phyloP scores from a whole-genome alignment of 2,329 filamentous ascomycete species.

The Ceratocystis colombiana region DNA sequence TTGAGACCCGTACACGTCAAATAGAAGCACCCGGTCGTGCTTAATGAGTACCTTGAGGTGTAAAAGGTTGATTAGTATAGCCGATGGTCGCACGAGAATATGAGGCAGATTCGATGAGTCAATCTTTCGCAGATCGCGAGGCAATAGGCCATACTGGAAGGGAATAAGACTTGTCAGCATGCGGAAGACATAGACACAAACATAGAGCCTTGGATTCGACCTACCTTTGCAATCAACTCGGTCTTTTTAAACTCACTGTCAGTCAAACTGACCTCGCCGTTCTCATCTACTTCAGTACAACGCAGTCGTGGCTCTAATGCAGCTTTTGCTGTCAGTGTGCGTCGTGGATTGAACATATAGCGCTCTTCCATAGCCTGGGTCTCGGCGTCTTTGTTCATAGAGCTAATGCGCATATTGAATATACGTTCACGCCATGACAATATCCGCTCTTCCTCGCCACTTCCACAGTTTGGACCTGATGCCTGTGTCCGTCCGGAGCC shows the following conservation, averaged over 20 bases:
- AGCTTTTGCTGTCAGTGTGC: conserved; percentile 59
- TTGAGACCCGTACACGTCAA: conserved; percentile 90
- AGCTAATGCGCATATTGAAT: conserved; percentile 23
- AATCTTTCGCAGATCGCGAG: conserved; percentile 92
- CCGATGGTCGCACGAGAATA: conserved; percentile 83
- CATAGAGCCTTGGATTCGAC: background rate
- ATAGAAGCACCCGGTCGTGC: conserved; percentile 84
- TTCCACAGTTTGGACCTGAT: background rate
- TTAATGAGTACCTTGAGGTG: conserved; percentile 94
- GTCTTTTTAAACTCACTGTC: conserved; percentile 97
- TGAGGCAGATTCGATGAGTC: conserved; percentile 92
- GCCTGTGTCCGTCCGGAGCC: background rate
- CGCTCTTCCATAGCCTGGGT: conserved; percentile 19
- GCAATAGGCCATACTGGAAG: conserved; percentile 71
- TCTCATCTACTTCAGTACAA: conserved; percentile 90
- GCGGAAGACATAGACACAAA: conserved; percentile 14
- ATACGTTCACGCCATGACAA: conserved; percentile 25
- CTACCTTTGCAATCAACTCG: conserved; percentile 86
- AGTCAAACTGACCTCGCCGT: conserved; percentile 81
- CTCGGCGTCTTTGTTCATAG: conserved; percentile 23
- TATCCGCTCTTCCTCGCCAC: conserved; percentile 20
- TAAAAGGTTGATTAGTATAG: conserved; percentile 91
- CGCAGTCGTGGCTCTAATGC: conserved; percentile 75
- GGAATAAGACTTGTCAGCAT: conserved; percentile 26
- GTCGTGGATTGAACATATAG: conserved; percentile 24